Evolutionary conservation across 257 asterid species (phyloP).

Genomic region (Phtheirospermum japonicum): DNA sequence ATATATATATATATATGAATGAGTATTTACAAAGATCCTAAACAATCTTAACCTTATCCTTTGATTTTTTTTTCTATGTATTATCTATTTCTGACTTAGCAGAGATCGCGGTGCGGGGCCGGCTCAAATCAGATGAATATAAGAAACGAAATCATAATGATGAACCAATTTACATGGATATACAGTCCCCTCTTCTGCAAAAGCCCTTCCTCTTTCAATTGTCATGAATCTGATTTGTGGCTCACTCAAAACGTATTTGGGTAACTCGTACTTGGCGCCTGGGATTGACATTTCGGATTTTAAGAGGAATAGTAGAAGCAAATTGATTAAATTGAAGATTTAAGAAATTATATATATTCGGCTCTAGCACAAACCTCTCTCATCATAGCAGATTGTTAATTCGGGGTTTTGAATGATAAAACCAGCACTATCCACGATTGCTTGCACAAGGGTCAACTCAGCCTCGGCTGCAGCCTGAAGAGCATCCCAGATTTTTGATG

Average conservation of each 20-base stretch:
- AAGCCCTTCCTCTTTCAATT: constrained; percentile 25
- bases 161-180: constrained; percentile 45
- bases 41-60: too few species aligned
- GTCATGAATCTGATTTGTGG: constrained; percentile 70
- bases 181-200: constrained; percentile 34
- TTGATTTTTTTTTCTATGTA: too few species aligned
- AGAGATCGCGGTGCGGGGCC: neutral
- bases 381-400: constrained; percentile 81
- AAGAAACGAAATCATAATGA: constrained; percentile 28
- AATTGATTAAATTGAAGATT: neutral
- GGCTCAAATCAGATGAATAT: neutral
- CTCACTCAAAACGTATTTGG: constrained; percentile 84
- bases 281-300: constrained; percentile 32
- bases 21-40: too few species aligned
- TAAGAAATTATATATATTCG: too few species aligned
- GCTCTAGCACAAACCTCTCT: constrained; percentile 51
- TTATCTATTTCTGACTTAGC: too few species aligned
- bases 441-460: constrained; percentile 67
- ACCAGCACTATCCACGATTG: constrained; percentile 83
- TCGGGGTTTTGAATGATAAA: constrained; percentile 71
- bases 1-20: too few species aligned
- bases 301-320: neutral
- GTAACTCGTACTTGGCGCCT: constrained; percentile 92
- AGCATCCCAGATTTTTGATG: constrained; percentile 95
- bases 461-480: constrained; percentile 91